Evolutionary conservation across 345 rosid species (phyloP), one percentile per base, ranked within the genome.

Genomic region (Adansonia digitata): DNA sequence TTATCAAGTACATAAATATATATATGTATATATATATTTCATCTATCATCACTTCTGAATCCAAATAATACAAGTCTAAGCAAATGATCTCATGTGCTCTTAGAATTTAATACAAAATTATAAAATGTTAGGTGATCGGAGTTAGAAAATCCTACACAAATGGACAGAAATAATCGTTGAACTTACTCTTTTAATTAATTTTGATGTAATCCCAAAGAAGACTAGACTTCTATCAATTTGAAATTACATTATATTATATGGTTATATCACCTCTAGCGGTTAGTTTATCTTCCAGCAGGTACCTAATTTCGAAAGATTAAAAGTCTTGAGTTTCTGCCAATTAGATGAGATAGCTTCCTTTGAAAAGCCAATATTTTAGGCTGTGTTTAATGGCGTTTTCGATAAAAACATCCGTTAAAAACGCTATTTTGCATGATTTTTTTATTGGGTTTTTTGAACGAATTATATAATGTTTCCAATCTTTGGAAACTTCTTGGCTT

Each of bases 351-450:
- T 59, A 5, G 64, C 64, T 59, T 59, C 37, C 35, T 57, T 26
- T 26, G 5, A 53, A 53, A 53, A 56, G 5, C 5, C 3, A 1
- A 1, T 27, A 5, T n/a, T 27, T 59, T 29, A 59, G 39, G 64
- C 8, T 27, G 20, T 59, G 37, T 29, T 59, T 59, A 59, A 59
- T 59, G 64, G 64, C 17, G 64, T 59, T 59, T 59, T 59, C 64
- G 64, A 59, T 59, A 59, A 59, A 59, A 27, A 59, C 64, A 27
- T 59, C 64, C 64, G 64, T 59, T 29, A 27, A 59, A 57, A 29
- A 27, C 39, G 64, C 64, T 29, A 59, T 56, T 56, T n/a, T n/a
- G n/a, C n/a, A n/a, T n/a, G n/a, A n/a, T n/a, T n/a, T n/a, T n/a
- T n/a, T n/a, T n/a, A n/a, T n/a, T n/a, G n/a, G n/a, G n/a, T n/a